Evolutionary conservation across 345 rosid species (phyloP), one percentile per base, ranked within the genome.

Genomic region (Populus nigra): DNA sequence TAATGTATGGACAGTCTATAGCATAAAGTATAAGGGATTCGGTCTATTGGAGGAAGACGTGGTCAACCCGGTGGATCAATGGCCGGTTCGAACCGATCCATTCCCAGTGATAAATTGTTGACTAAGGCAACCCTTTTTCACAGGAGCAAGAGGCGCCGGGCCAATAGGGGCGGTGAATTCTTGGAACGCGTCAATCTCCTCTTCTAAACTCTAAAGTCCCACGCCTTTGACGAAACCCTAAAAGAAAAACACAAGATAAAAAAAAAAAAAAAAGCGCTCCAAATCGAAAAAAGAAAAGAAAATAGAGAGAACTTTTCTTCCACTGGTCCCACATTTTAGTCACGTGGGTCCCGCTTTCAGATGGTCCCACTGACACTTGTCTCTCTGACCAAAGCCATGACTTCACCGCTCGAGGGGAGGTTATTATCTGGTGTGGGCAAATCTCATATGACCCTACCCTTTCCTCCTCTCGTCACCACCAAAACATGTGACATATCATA

Each of bases 151-250:
- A 17, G 36, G 71, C 65, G 83, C 77, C 86, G 85, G 83, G 69
- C 86, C 86, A 78, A 76, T 61, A 67, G 83, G 85, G 79, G 79
- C 77, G 78, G 73, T 78, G 83, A 61, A 73, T 59, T 70, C 57
- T 50, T 18, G 79, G 86, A 81, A 80, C 88, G 83, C 88, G 87
- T 85, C 87, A 76, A 81, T 75, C 79, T 77, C 71, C 80, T 6
- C 12, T 63, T 63, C 17, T 57, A 3, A 8, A 57, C 53, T 63
- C 17, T 57, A 3, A 8, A 57, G 29, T 57, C 62, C 9, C 25
- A 3, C 63, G 5, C 15, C 63, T 53, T 20, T 20, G n/a, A 53
- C 1, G 18, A 20, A 53, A 53, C 25, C 29, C 27, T 8, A n/a
- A 22, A 8, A 57, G 12, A 55, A 22, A 2, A 57, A 57, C 0